Conservation (phyloP, 192 early-diverging fungal genomes). For the Backusella parvicylindrica region DNA sequence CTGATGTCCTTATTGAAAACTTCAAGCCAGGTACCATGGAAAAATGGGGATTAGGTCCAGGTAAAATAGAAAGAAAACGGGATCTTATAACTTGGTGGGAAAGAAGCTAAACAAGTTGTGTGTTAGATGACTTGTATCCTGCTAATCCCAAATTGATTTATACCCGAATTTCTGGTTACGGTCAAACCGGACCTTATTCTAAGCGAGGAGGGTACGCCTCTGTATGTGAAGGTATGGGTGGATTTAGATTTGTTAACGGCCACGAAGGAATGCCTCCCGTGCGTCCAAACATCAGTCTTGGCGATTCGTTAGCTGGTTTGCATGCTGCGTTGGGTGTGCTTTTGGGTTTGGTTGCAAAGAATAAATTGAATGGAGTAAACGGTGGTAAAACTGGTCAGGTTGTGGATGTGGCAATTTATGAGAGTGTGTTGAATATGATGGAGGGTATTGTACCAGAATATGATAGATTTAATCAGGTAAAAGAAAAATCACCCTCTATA, state of each 20-base stretch:
- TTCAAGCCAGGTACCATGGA: constrained; percentile 53
- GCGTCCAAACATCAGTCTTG: constrained; percentile 48
- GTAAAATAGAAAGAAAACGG: constrained; percentile 1
- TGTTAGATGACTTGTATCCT: constrained; percentile 36
- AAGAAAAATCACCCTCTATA: not conserved
- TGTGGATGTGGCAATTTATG: constrained; percentile 50
- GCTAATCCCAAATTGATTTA: constrained; percentile 42
- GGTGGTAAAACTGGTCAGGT: constrained; percentile 36
- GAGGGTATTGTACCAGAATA: constrained; percentile 47
- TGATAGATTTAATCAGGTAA: constrained; percentile 42
- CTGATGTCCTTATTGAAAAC: constrained; percentile 51
- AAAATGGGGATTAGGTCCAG: constrained; percentile 54
- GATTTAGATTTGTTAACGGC: constrained; percentile 43
- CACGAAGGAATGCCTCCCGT: constrained; percentile 40
- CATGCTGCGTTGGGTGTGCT: constrained; percentile 43
- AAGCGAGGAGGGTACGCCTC: constrained; percentile 45
- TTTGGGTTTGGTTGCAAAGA: constrained; percentile 33
- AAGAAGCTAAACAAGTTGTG: not conserved
- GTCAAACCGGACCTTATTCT: constrained; percentile 48
- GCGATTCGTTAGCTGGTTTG: constrained; percentile 48
- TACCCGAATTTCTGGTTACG: constrained; percentile 50
- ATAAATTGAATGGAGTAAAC: constrained; percentile 22
- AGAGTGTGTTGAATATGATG: constrained; percentile 48
- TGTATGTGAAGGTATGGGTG: constrained; percentile 49
- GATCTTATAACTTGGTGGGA: not conserved